Conservation (phyloP, 306 rosid genomes). For the Pyrus pyrifolia region DNA sequence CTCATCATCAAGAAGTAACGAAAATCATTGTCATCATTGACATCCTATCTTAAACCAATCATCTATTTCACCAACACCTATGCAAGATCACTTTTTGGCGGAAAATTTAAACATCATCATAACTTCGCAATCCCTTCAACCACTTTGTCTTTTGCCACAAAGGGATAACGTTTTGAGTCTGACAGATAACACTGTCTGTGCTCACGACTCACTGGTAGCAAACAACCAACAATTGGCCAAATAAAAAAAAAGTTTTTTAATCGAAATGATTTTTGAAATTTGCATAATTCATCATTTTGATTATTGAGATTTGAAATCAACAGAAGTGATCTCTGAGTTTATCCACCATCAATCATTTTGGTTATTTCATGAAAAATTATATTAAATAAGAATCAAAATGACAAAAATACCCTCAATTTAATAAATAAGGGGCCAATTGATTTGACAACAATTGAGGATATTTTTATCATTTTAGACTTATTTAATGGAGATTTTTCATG, state of each 20-base stretch:
- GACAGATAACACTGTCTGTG: neutral
- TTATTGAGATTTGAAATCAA: too few relatives aligned
- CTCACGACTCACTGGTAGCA: neutral
- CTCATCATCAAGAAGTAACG: neutral
- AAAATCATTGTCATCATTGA: neutral
- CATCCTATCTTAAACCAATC: neutral
- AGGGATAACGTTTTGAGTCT: neutral
- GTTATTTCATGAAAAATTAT: too few relatives aligned
- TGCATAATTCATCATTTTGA: accelerated
- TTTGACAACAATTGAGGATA: too few relatives aligned
- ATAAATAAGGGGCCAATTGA: too few relatives aligned
- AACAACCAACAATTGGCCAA: neutral
- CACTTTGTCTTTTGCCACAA: neutral
- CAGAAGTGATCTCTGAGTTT: too few relatives aligned
- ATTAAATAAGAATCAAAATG: too few relatives aligned
- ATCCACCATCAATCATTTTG: too few relatives aligned
- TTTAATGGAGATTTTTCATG: too few relatives aligned
- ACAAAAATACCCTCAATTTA: too few relatives aligned
- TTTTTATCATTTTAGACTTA: too few relatives aligned
- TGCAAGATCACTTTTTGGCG: neutral
- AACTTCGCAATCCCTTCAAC: neutral
- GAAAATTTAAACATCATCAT: neutral
- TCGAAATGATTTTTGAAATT: accelerated
- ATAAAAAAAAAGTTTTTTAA: neutral
- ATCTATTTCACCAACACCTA: neutral